Conservation (phyloP, 169 alveolate genomes). For the Cardiosporidium cionae region DNA sequence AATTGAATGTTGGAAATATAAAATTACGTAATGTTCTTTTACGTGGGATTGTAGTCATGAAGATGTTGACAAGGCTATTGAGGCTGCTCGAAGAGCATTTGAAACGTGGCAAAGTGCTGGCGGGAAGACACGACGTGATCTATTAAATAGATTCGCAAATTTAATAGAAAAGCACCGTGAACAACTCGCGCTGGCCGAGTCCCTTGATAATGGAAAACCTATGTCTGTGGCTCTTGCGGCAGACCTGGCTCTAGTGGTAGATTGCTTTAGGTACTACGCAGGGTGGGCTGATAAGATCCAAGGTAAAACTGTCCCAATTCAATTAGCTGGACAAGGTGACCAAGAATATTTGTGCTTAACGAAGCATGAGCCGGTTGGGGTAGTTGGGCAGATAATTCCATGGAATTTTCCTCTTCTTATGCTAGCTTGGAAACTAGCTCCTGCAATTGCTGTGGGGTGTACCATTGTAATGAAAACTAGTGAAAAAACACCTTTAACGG, state of each 20-base stretch:
- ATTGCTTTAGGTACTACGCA: conserved; percentile 50
- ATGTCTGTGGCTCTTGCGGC: conserved; percentile 15
- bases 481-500: conserved; percentile 73
- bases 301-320: conserved; percentile 51
- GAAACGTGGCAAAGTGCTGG: conserved; percentile 55
- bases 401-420: conserved; percentile 78
- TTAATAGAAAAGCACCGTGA: conserved; percentile 57
- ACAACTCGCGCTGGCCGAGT: conserved; percentile 62
- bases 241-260: conserved; percentile 44
- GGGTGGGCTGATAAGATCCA: conserved; percentile 64
- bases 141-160: conserved; percentile 57
- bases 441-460: conserved; percentile 33
- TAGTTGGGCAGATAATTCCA: conserved; percentile 73
- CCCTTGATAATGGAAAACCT: conserved; percentile 75
- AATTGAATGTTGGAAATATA: no score
- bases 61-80: conserved; percentile 72
- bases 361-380: conserved; percentile 75
- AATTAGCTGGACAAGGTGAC: conserved; percentile 15
- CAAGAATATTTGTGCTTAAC: conserved; percentile 41
- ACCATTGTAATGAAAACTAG: conserved; percentile 68
- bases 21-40: no score
- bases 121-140: conserved; percentile 45
- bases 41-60: no score
- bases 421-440: conserved; percentile 54
- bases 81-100: conserved; percentile 64